Evolutionary conservation across 225 moss, liverwort and hornwort genomes (phyloP).

Genomic region (Bryum argenteum): DNA sequence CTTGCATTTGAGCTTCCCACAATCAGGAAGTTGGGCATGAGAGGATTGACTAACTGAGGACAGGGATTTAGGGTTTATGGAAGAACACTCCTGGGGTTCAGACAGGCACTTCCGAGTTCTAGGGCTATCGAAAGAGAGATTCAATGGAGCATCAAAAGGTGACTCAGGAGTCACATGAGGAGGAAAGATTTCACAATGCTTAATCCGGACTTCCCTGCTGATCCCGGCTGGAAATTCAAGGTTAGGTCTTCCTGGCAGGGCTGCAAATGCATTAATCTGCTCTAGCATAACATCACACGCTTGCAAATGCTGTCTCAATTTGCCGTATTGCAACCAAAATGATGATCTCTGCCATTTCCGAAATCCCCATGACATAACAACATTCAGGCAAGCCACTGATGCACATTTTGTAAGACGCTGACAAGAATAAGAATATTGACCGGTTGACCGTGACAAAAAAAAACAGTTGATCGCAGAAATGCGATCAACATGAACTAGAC

Average conservation of each 20-base stretch:
- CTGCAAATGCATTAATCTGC: slow-evolving; percentile 46
- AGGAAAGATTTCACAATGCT: slow-evolving; percentile 27
- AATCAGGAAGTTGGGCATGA: background rate
- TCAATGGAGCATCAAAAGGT: slow-evolving; percentile 40
- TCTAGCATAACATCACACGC: slow-evolving; percentile 60
- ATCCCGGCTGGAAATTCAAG: slow-evolving; percentile 41
- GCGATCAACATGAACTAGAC: background rate
- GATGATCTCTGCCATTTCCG: slow-evolving; percentile 57
- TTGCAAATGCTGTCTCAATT: slow-evolving; percentile 53
- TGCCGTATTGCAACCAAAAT: slow-evolving; percentile 58
- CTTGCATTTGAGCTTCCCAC: background rate
- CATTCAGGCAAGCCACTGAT: slow-evolving; percentile 31
- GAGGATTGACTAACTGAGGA: background rate
- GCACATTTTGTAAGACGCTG: background rate
- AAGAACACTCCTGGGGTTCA: slow-evolving; percentile 20
- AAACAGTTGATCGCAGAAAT: slow-evolving; percentile 2
- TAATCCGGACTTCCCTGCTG: slow-evolving; percentile 36
- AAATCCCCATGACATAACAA: slow-evolving; percentile 38
- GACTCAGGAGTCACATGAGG: slow-evolving; percentile 22
- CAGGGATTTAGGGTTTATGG: slow-evolving; percentile 1
- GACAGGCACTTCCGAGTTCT: background rate
- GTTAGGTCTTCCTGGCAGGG: slow-evolving; percentile 50
- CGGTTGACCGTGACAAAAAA: too few species aligned
- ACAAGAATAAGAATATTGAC: too few species aligned
- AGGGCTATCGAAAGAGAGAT: slow-evolving; percentile 30